These are phyloP conservation scores for Melanomma pulvis-pyrius DNA, from an alignment of 495 filamentous ascomycete species.

Conservation along the genomic window DNA sequence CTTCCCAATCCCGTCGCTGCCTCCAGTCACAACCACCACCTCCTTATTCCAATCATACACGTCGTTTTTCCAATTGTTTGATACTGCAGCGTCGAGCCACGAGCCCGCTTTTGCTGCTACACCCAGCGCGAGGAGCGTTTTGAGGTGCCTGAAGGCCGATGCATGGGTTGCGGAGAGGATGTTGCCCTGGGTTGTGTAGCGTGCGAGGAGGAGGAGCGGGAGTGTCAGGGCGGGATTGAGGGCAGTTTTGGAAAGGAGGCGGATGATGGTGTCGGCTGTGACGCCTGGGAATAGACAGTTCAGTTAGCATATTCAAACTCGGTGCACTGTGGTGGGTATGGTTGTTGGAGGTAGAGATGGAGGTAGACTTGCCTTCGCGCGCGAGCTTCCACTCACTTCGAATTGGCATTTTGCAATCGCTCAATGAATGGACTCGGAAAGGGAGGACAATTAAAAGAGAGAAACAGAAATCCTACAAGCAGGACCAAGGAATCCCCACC, in stretches of 20 bases:
- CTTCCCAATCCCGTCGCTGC: slow-evolving; percentile 68
- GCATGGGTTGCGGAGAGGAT: slow-evolving; percentile 55
- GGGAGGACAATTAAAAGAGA: not conserved
- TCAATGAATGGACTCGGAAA: not conserved
- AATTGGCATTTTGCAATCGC: slow-evolving; percentile 33
- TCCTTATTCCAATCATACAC: slow-evolving; percentile 70
- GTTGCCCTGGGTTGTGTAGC: slow-evolving; percentile 62
- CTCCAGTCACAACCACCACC: slow-evolving; percentile 72
- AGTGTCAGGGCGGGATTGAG: slow-evolving; percentile 64
- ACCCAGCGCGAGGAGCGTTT: slow-evolving; percentile 22
- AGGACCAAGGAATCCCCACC: not conserved
- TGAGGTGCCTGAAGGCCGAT: slow-evolving; percentile 45
- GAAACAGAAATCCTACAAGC: not conserved
- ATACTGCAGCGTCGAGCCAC: slow-evolving; percentile 55
- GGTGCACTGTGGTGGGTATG: not conserved
- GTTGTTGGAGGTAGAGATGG: not conserved
- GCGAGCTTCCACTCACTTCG: slow-evolving; percentile 38
- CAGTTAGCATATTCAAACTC: not conserved
- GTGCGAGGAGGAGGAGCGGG: slow-evolving; percentile 60
- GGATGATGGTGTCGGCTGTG: slow-evolving; percentile 60
- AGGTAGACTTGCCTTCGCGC: slow-evolving; percentile 35
- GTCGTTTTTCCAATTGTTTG: slow-evolving; percentile 66
- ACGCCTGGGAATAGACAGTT: slow-evolving; percentile 53
- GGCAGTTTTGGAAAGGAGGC: slow-evolving; percentile 57
- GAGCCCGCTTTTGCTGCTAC: slow-evolving; percentile 46